A percentile compares a stretch with the other conserved stretches of the same genome.
Conservation (phyloP, 2,329 filamentous ascomycete species). For the Meredithiella fracta region DNA sequence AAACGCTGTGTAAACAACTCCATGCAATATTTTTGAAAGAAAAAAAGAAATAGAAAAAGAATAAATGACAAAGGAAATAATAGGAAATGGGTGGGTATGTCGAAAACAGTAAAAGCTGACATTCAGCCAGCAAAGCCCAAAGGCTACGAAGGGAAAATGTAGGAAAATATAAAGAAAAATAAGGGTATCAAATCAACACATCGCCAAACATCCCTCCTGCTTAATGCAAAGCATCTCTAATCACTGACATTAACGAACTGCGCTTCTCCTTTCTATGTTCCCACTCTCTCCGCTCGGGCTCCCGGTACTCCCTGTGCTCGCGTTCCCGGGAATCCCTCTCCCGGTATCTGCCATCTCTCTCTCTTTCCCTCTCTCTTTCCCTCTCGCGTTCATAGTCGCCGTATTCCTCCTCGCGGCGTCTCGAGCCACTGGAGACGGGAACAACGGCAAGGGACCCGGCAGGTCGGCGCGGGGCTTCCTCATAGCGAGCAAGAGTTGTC, state of each 20-base stretch:
- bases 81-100: neutral
- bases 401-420: conserved; percentile 3
- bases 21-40: neutral
- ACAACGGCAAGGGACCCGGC: conserved; percentile 13
- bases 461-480: conserved; percentile 4
- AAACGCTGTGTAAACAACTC: neutral
- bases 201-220: conserved; percentile 27
- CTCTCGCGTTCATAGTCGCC: conserved; percentile 14
- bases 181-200: conserved; percentile 4
- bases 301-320: conserved; percentile 28
- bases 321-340: conserved; percentile 24
- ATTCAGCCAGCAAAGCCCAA: neutral
- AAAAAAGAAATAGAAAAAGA: neutral
- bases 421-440: neutral
- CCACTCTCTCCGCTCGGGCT: conserved; percentile 26
- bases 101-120: conserved; percentile 1
- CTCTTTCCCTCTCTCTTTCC: neutral
- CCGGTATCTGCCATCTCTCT: conserved; percentile 19
- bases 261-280: conserved; percentile 24
- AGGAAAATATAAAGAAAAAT: neutral
- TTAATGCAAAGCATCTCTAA: conserved; percentile 41
- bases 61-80: conserved; percentile 9
- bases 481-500: neutral
- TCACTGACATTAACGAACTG: conserved; percentile 39
- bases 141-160: neutral